These are phyloP conservation scores for Haematococcus lacustris DNA, from an alignment of 139 green algal species.

Conservation along the genomic window DNA sequence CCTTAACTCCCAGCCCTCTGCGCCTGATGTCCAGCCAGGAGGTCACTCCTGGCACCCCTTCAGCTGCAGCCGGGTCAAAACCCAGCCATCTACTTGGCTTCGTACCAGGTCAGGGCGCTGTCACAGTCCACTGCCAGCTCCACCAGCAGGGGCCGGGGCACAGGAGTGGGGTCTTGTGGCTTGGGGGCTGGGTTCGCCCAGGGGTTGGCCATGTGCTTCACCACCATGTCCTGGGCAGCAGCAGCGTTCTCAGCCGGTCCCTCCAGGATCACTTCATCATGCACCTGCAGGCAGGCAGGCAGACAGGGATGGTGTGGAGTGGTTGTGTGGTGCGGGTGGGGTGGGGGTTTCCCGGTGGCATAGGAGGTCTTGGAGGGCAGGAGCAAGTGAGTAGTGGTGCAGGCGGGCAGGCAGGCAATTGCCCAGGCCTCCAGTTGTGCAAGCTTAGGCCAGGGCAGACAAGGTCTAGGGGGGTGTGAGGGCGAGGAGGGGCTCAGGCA, in stretches of 20 bases:
- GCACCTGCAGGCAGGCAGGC: constrained; percentile 50
- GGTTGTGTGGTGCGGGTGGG: too few relatives aligned
- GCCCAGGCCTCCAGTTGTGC: too few relatives aligned
- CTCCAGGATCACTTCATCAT: constrained; percentile 98
- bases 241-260: constrained; percentile 71
- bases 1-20: too few relatives aligned
- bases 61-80: too few relatives aligned
- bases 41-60: too few relatives aligned
- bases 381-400: not conserved
- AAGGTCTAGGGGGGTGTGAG: too few relatives aligned
- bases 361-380: too few relatives aligned
- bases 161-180: not conserved
- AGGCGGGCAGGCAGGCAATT: not conserved
- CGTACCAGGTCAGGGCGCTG: constrained; percentile 88
- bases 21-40: too few relatives aligned
- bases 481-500: not conserved
- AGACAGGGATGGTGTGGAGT: constrained; percentile 1
- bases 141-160: constrained; percentile 53
- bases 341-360: too few relatives aligned
- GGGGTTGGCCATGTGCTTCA: constrained; percentile 83
- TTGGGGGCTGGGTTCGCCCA: constrained; percentile 32
- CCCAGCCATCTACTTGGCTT: constrained; percentile 96
- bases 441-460: too few relatives aligned
- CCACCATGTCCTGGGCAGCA: constrained; percentile 62
- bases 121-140: constrained; percentile 87